Percentiles rank a stretch among this genome's conserved stretches.
Conservation (phyloP, 2,329 filamentous ascomycete genomes). For the Scedosporium apiospermum region DNA sequence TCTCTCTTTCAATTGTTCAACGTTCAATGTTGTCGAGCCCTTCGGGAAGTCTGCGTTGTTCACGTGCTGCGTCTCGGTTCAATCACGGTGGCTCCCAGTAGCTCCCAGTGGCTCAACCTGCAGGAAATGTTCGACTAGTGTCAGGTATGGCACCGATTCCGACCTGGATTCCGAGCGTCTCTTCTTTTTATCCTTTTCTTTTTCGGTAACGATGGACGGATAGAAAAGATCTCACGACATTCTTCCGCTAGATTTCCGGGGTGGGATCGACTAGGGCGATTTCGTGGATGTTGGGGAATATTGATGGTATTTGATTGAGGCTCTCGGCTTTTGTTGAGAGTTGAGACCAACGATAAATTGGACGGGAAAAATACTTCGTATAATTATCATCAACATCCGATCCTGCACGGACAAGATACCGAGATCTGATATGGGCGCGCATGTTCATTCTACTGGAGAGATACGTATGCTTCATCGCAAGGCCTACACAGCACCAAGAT, state of each 20-base stretch:
- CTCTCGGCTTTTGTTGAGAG: not conserved
- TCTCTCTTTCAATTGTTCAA: not conserved
- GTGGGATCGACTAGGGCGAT: not conserved
- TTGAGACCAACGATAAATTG: not conserved
- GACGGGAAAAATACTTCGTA: too few species aligned
- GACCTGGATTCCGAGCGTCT: not conserved
- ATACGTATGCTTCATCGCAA: not conserved
- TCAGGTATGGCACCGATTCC: not conserved
- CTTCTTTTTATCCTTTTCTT: not conserved
- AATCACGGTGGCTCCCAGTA: not conserved
- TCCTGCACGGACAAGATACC: not conserved
- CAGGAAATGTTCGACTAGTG: not conserved
- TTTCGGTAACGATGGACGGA: not conserved
- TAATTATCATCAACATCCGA: not conserved
- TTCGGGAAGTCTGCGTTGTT: slow-evolving; percentile 3
- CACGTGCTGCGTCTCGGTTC: slow-evolving; percentile 3
- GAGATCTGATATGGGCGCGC: too few species aligned
- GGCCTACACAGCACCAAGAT: not conserved
- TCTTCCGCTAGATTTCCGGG: not conserved
- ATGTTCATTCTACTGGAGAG: not conserved
- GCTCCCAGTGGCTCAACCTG: not conserved
- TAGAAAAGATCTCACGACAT: not conserved
- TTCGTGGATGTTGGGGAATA: not conserved
- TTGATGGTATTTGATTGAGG: not conserved
- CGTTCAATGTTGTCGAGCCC: not conserved